A percentile compares a stretch with the other conserved stretches of the same genome.
Conservation (phyloP, 331 rosid genomes). For the Arachis monticola region DNA sequence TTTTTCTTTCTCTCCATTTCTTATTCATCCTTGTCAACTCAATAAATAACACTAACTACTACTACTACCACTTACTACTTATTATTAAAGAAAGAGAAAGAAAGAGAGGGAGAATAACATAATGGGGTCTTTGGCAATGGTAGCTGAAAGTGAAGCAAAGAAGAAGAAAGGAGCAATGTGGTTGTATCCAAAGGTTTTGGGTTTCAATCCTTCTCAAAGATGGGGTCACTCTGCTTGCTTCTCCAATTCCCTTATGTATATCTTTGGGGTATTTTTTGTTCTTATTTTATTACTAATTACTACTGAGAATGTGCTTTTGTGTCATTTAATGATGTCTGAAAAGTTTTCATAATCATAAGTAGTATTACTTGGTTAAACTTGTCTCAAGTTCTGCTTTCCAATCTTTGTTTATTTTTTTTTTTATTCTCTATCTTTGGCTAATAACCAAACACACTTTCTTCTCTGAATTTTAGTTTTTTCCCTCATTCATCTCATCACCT, state of each 20-base stretch:
- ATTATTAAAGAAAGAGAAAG: constrained; percentile 6
- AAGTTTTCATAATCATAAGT: constrained; percentile 4
- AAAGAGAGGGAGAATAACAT: neutral
- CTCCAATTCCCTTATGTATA: constrained; percentile 67
- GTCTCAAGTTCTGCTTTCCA: constrained; percentile 33
- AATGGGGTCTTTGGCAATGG: constrained; percentile 56
- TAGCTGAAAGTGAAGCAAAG: constrained; percentile 52
- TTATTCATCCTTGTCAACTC: constrained; percentile 58
- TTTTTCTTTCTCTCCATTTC: constrained; percentile 28
- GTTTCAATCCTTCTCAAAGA: constrained; percentile 86
- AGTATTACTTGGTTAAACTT: neutral
- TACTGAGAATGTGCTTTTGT: constrained; percentile 17
- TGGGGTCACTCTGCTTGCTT: constrained; percentile 98
- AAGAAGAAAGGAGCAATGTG: constrained; percentile 86
- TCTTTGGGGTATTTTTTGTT: constrained; percentile 77
- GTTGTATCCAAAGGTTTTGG: constrained; percentile 85
- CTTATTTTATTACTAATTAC: no score
- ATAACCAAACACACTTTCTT: constrained; percentile 55
- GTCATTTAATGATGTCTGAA: constrained; percentile 34
- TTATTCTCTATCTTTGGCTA: constrained; percentile 49
- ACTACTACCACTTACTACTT: constrained; percentile 22
- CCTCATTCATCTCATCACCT: constrained; percentile 44
- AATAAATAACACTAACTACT: neutral
- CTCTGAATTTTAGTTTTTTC: constrained; percentile 50
- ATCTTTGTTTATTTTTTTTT: constrained; percentile 30